A percentile compares a stretch with the other conserved stretches of the same genome.
phyloP scores from a whole-genome alignment of 768 basidiomycete species.

The Suillus lakei region DNA sequence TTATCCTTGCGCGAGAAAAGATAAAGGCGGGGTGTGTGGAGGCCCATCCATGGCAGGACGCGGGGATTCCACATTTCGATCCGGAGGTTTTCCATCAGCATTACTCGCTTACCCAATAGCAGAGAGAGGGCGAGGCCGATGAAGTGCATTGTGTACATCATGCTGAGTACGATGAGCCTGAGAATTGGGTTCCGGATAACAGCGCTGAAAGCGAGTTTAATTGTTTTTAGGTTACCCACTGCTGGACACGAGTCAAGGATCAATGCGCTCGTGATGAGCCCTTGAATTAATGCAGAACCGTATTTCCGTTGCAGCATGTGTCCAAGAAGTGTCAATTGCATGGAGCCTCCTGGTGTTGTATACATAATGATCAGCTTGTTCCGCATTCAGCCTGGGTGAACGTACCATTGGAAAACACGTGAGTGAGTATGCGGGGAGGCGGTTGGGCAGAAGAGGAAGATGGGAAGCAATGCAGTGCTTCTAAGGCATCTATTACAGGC shows the following conservation, averaged over 20 bases:
- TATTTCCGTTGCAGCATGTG: slow-evolving; percentile 25
- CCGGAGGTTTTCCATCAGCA: slow-evolving; percentile 11
- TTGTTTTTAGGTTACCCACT: slow-evolving; percentile 16
- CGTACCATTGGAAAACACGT: slow-evolving; percentile 36
- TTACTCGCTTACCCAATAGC: slow-evolving; percentile 24
- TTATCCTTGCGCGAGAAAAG: slow-evolving; percentile 38
- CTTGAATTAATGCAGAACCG: slow-evolving; percentile 11
- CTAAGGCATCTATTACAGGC: slow-evolving; percentile 27
- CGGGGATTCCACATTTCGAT: slow-evolving; percentile 22
- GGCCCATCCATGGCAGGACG: slow-evolving; percentile 37
- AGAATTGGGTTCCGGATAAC: slow-evolving; percentile 26
- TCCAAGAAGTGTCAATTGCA: slow-evolving; percentile 24
- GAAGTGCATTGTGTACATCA: slow-evolving; percentile 21
- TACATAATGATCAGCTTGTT: neutral
- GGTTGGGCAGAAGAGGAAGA: neutral
- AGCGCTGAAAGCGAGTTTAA: slow-evolving; percentile 26
- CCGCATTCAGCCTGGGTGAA: neutral
- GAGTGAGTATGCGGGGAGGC: slow-evolving; percentile 28
- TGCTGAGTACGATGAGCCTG: slow-evolving; percentile 15
- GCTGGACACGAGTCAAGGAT: slow-evolving; percentile 30
- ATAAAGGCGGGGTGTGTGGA: slow-evolving; percentile 39
- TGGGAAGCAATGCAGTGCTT: slow-evolving; percentile 28
- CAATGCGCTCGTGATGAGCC: slow-evolving; percentile 17
- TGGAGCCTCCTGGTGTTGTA: slow-evolving; percentile 22
- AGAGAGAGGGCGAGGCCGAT: slow-evolving; percentile 14